A percentile compares a stretch with the other conserved stretches of the same genome.
These are phyloP conservation scores for Fraxinus dipetala DNA, from an alignment of 305 asterid genomes.

Conservation along the genomic window DNA sequence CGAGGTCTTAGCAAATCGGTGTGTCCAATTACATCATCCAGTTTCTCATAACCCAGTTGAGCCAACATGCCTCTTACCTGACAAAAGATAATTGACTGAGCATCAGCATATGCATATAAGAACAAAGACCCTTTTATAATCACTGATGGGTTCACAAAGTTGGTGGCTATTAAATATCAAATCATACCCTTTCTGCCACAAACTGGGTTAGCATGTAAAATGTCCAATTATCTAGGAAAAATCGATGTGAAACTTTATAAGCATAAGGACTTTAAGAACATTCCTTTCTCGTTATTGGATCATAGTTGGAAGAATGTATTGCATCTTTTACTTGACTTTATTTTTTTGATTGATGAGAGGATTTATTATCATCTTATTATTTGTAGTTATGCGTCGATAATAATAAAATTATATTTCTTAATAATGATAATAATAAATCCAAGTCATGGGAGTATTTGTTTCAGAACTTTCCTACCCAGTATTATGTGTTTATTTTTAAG, in stretches of 20 bases:
- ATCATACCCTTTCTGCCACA: background rate
- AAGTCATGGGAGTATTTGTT: background rate
- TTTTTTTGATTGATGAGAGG: background rate
- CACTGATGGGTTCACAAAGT: background rate
- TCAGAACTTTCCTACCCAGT: background rate
- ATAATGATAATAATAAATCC: too few species aligned
- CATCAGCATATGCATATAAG: slow-evolving; percentile 18
- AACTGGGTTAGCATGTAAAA: background rate
- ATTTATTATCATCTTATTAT: background rate
- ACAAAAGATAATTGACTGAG: slow-evolving; percentile 25
- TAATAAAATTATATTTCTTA: background rate
- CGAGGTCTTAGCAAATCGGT: slow-evolving; percentile 75
- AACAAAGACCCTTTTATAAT: background rate
- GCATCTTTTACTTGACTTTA: background rate
- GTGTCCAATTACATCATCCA: slow-evolving; percentile 87
- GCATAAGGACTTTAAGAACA: background rate
- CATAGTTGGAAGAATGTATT: background rate
- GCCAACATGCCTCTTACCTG: slow-evolving; percentile 93
- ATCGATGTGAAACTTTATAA: background rate
- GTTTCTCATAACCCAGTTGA: slow-evolving; percentile 87
- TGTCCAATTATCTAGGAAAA: background rate
- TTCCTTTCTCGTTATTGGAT: background rate
- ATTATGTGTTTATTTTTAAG: background rate
- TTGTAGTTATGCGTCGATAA: background rate
- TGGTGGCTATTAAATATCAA: background rate